Evolutionary conservation across 306 rosid species (phyloP).

Genomic region (Vicia sativa): DNA sequence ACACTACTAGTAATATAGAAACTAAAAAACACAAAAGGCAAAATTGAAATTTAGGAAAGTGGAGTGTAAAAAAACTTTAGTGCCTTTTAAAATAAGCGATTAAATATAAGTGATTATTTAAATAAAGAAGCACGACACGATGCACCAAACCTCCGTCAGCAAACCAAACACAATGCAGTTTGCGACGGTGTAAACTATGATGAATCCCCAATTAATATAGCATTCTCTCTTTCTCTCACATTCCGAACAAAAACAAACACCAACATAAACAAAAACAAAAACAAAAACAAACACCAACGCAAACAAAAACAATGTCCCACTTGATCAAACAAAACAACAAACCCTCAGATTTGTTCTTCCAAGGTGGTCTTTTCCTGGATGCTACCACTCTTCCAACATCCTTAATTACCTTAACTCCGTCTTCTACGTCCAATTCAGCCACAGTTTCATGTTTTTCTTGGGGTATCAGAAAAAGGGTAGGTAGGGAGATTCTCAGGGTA

Average conservation of each 20-base stretch:
- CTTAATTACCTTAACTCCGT: constrained; percentile 42
- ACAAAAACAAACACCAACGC: constrained; percentile 15
- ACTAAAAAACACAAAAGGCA: no score
- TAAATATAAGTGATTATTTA: no score
- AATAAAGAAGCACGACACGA: no score
- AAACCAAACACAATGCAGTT: no score
- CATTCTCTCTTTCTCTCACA: no score
- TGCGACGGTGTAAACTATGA: no score
- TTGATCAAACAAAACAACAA: constrained; percentile 46
- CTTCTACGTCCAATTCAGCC: constrained; percentile 31
- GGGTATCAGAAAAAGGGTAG: constrained; percentile 35
- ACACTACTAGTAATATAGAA: no score
- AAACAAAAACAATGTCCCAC: constrained; percentile 48
- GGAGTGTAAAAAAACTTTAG: neutral
- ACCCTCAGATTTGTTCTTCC: constrained; percentile 48
- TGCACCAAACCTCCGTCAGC: no score
- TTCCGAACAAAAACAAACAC: constrained; percentile 17
- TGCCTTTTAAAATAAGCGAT: no score
- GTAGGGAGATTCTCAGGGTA: constrained; percentile 32
- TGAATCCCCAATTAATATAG: no score
- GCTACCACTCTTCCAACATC: constrained; percentile 54
- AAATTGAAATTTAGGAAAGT: neutral
- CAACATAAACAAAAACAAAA: constrained; percentile 10
- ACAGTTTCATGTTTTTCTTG: constrained; percentile 39
- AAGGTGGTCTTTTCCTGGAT: constrained; percentile 81